Percentiles rank a stretch among this genome's conserved stretches.
Conservation (phyloP, 1,284 basidiomycete genomes). For the Malassezia arunalokei region DNA sequence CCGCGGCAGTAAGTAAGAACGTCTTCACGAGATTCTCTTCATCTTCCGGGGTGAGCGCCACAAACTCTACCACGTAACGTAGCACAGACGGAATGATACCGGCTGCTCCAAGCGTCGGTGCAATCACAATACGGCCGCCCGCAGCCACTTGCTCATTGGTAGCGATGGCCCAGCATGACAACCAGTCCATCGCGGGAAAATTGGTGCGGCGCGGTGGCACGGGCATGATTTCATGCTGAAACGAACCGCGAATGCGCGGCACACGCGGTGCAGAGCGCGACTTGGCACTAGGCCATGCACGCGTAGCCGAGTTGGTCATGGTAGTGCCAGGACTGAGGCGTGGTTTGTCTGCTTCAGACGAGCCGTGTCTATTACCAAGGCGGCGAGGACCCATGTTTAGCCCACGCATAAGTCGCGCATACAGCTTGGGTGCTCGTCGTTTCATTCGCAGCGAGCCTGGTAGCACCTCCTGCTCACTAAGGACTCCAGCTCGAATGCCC, state of each 20-base stretch:
- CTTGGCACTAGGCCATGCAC: background rate
- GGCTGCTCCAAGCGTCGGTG: constrained; percentile 62
- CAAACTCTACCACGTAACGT: constrained; percentile 79
- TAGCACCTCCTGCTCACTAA: constrained; percentile 61
- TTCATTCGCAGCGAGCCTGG: constrained; percentile 60
- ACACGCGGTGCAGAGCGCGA: constrained; percentile 9
- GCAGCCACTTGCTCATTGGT: constrained; percentile 66
- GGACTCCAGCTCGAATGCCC: constrained; percentile 77
- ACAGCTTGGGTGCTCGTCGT: constrained; percentile 32
- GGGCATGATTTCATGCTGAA: constrained; percentile 63
- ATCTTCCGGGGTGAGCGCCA: constrained; percentile 59
- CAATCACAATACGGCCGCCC: constrained; percentile 84
- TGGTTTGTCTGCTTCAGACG: background rate
- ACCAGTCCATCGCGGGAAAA: constrained; percentile 85
- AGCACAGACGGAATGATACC: constrained; percentile 78
- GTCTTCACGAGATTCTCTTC: constrained; percentile 73
- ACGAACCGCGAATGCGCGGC: constrained; percentile 56
- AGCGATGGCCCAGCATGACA: constrained; percentile 51
- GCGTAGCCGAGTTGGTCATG: background rate
- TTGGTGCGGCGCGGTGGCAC: constrained; percentile 57
- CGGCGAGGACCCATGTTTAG: constrained; percentile 44
- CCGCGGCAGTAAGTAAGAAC: constrained; percentile 68
- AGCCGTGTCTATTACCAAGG: background rate
- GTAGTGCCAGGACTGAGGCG: background rate
- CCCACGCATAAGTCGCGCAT: constrained; percentile 76